phyloP scores from a whole-genome alignment of 306 rosid species.

The Senna siamea region DNA sequence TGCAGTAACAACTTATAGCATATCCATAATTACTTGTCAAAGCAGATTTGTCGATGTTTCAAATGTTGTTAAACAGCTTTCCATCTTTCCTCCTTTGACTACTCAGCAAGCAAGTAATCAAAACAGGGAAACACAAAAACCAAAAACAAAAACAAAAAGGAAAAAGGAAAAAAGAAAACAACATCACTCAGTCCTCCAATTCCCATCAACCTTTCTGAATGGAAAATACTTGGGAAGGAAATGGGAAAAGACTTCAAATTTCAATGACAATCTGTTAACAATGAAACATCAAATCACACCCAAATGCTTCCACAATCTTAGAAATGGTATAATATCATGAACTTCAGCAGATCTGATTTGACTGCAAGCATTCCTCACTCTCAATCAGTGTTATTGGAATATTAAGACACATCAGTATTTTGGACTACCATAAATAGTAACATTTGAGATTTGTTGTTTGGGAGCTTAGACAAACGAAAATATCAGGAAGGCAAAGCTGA shows the following conservation, averaged over 20 bases:
- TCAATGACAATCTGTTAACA: not conserved
- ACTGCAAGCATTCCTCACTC: constrained; percentile 1
- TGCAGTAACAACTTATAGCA: not conserved
- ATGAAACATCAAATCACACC: constrained; percentile 17
- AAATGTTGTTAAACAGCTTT: not conserved
- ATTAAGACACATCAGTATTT: not conserved
- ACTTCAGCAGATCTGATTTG: not conserved
- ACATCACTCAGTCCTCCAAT: constrained; percentile 1
- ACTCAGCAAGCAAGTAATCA: constrained; percentile 29
- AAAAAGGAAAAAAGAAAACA: no score
- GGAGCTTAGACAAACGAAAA: not conserved
- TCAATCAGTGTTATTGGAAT: not conserved
- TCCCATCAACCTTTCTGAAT: not conserved
- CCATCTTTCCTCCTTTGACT: constrained; percentile 17
- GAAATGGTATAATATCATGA: constrained; percentile 3
- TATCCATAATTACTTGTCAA: not conserved
- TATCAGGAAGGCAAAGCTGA: not conserved
- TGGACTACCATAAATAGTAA: not conserved
- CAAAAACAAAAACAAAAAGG: not conserved
- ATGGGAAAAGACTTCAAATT: not conserved
- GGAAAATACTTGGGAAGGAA: not conserved
- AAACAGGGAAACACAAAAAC: constrained; percentile 4
- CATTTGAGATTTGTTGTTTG: not conserved
- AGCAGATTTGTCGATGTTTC: not conserved
- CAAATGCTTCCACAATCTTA: not conserved